These are phyloP conservation scores for Pseudonitzschia delicatissima DNA, from an alignment of 108 stramenopile species.

Conservation along the genomic window DNA sequence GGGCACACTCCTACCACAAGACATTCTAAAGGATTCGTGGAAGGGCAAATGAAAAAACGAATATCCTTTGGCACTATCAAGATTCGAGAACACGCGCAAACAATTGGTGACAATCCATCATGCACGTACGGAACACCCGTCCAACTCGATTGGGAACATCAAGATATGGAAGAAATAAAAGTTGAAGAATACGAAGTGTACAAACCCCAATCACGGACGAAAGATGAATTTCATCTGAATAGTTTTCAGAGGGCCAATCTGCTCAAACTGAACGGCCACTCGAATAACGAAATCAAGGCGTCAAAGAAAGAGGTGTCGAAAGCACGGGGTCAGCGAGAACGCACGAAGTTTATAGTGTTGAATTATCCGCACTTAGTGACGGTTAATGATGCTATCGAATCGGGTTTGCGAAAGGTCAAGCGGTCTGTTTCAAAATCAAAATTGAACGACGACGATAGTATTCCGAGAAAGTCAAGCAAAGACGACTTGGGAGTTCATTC, in stretches of 20 bases:
- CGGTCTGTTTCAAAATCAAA: conserved; percentile 12
- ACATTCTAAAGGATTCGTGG: neutral
- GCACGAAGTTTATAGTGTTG: conserved; percentile 9
- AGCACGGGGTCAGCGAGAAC: conserved; percentile 17
- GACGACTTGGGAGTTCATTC: neutral
- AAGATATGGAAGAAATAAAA: conserved; percentile 9
- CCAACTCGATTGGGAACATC: conserved; percentile 47
- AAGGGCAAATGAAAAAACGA: conserved; percentile 1
- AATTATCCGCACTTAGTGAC: neutral
- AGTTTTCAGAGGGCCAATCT: conserved; percentile 11
- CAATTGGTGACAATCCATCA: conserved; percentile 55
- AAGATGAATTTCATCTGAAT: conserved; percentile 12
- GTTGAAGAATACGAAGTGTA: conserved; percentile 26
- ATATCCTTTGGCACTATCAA: conserved; percentile 23
- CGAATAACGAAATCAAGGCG: conserved; percentile 16
- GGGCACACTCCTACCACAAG: neutral
- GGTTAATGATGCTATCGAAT: conserved; percentile 25
- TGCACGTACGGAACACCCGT: conserved; percentile 46
- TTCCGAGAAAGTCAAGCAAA: neutral
- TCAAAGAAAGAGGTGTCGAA: conserved; percentile 7
- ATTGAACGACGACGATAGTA: neutral
- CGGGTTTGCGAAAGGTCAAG: conserved; percentile 27
- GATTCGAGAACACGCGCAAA: conserved; percentile 39
- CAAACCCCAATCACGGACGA: conserved; percentile 1
- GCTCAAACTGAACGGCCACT: conserved; percentile 5